Base-by-base conservation (phyloP, 1,284 basidiomycete species). In the Ceratobasidium papillatum region DNA sequence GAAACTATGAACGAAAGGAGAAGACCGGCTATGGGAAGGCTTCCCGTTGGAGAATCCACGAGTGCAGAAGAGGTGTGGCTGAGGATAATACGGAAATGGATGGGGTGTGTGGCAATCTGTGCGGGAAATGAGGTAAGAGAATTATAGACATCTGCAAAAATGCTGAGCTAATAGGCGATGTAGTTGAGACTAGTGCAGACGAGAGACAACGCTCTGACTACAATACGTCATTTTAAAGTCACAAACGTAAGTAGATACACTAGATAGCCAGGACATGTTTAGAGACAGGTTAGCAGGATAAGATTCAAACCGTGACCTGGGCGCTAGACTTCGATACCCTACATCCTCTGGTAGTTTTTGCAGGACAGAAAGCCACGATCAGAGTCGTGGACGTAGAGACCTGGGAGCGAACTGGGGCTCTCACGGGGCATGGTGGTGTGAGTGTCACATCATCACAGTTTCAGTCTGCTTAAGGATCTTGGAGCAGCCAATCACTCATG, bases 171-270 rank as follows among this genome's bases (percentile, higher is more conserved):
- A n/a, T n/a, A n/a, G n/a, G n/a, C n/a, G n/a, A n/a, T n/a, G n/a
- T n/a, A 73, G 71, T 52, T 73, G 36, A 73, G 71, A 34, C 59
- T 73, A 1, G 71, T 73, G 3, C 59, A 63, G n/a, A 73, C 71
- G 19, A 51, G 71, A n/a, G 59, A 61, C 12, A 43, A 73, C 25
- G 59, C 49, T 34, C 47, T 73, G 17, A 61, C 25, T 4, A 51
- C 36, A 9, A 11, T 73, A 51, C 47, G 59, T 19, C 45, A 36
- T 22, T 32, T 73, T 0, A 73, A 49, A n/a, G 34, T 36, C 22
- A 30, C 41, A 2, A 45, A 43, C n/a, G 45, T 51, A 11, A 56
- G 54, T 56, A 30, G 64, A 32, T 2, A 11, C 34, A 30, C 17
- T 51, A n/a, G 30, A n/a, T 51, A 5, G 27, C 54, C 27, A 41